Evolutionary conservation across 78 protist genomes (phyloP).

Genomic region (Dictyostelium discoideum): DNA sequence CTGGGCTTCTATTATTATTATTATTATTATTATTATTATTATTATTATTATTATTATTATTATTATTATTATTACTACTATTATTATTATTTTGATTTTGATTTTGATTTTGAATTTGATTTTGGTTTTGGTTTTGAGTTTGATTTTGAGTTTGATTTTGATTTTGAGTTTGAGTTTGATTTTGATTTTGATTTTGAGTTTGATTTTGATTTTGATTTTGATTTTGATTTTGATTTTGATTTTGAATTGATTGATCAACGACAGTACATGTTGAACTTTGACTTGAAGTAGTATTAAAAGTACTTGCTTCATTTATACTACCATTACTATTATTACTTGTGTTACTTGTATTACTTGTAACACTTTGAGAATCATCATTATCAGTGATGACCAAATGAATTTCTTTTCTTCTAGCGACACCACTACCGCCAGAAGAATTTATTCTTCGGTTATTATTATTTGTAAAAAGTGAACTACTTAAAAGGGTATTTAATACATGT

Average conservation of each 20-base stretch:
- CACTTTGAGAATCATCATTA: slow-evolving; percentile 8
- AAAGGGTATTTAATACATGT: background rate
- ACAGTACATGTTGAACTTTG: background rate
- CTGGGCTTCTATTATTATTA: background rate
- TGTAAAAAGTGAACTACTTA: background rate
- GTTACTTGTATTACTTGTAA: background rate
- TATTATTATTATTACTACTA: background rate
- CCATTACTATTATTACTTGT: slow-evolving; percentile 5
- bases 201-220: background rate
- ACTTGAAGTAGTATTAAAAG: background rate
- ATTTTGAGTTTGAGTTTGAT: background rate
- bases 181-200: background rate
- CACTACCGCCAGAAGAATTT: background rate
- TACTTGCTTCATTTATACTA: background rate
- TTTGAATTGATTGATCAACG: background rate
- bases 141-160: background rate
- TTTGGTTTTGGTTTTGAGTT: no score
- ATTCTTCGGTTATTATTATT: background rate
- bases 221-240: background rate
- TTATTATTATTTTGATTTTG: background rate
- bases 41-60: background rate
- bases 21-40: background rate
- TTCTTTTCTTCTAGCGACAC: background rate
- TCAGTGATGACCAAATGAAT: background rate
- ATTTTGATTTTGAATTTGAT: no score